These are phyloP conservation scores for Papilionanthe hybrid DNA, from an alignment of 116 monocot species.

Conservation along the genomic window DNA sequence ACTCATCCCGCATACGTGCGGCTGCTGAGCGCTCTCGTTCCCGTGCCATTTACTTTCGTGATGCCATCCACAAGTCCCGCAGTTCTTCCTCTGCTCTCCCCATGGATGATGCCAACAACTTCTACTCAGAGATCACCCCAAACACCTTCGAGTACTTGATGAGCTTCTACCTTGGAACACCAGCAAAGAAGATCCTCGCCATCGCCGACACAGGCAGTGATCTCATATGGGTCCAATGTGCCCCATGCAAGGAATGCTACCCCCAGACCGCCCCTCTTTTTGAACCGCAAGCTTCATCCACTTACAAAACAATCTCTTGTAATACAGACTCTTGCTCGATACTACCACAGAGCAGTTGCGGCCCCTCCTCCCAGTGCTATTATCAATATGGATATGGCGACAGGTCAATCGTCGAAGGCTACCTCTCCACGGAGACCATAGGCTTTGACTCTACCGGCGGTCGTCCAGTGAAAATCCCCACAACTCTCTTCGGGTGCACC, in stretches of 20 bases:
- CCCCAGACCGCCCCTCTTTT: conserved; percentile 4
- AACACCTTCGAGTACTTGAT: not conserved
- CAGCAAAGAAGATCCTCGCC: not conserved
- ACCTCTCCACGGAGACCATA: conserved; percentile 34
- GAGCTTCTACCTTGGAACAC: not conserved
- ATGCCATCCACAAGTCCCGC: not conserved
- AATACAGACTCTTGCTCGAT: not conserved
- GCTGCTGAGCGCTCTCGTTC: not conserved
- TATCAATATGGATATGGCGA: conserved; percentile 26
- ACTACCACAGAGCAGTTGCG: conserved; percentile 1
- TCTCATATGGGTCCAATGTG: conserved; percentile 35
- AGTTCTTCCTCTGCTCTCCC: not conserved
- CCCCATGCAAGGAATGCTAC: conserved; percentile 6
- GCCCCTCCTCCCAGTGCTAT: conserved; percentile 7
- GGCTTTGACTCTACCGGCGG: conserved; percentile 12
- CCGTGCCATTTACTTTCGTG: not conserved
- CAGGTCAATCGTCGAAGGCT: conserved; percentile 26
- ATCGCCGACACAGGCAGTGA: conserved; percentile 47
- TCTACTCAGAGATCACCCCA: not conserved
- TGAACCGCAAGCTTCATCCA: not conserved
- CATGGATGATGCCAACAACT: no score
- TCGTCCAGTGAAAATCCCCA: not conserved
- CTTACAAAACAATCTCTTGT: conserved; percentile 9
- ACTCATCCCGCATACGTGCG: not conserved
- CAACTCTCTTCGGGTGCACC: conserved; percentile 44